phyloP scores from a whole-genome alignment of 441 rosid species.

The Bruguiera hainesii region DNA sequence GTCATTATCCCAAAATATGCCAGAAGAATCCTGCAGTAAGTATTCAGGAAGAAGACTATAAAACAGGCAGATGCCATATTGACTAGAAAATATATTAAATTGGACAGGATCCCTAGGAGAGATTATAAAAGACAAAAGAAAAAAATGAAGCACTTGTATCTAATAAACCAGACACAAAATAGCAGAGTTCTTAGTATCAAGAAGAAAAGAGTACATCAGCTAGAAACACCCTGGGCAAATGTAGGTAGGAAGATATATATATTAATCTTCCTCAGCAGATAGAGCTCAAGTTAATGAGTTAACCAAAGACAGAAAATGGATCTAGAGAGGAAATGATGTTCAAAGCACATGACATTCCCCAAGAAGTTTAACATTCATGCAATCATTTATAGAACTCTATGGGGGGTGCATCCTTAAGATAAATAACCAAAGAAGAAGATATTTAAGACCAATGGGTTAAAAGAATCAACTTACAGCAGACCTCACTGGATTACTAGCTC shows the following conservation, averaged over 20 bases:
- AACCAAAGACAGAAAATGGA: not conserved
- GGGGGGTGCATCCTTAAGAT: not conserved
- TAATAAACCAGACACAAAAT: not conserved
- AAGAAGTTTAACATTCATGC: not conserved
- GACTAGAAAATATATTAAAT: constrained; percentile 2
- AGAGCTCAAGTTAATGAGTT: not conserved
- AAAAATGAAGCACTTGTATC: not conserved
- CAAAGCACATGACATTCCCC: not conserved
- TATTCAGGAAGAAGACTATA: constrained; percentile 16
- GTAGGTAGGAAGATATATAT: not conserved
- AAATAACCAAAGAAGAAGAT: not conserved
- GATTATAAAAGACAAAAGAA: not conserved
- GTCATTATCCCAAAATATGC: constrained; percentile 99
- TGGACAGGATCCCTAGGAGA: not conserved
- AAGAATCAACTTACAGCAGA: not conserved
- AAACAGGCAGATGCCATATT: constrained; percentile 1
- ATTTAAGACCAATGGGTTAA: not conserved
- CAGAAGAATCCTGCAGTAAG: constrained; percentile 85
- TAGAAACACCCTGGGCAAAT: not conserved
- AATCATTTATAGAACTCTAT: not conserved
- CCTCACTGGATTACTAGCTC: not conserved
- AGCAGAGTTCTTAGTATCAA: not conserved
- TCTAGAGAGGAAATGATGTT: not conserved
- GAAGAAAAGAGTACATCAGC: not conserved
- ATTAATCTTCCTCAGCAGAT: not conserved